Base-by-base conservation (phyloP, 306 rosid genomes). In the Acmispon strigosus region DNA sequence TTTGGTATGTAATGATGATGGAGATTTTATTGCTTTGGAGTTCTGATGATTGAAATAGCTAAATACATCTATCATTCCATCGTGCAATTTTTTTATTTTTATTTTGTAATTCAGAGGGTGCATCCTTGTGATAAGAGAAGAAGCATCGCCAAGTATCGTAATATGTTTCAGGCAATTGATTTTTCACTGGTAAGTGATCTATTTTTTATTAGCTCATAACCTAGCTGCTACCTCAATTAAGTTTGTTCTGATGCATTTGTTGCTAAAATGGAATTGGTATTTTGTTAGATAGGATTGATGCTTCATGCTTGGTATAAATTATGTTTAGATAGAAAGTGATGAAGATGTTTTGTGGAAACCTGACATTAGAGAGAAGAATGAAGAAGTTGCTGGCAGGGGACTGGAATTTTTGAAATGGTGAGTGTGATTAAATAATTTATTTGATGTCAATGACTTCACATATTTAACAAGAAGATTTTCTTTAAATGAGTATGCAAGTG, bases 71-170 rank as follows among this genome's bases (percentile, higher is more conserved):
- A 37, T 16, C 10, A 15, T 36, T 62, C 55, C 68, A 13, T 49
- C 29, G 50, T 22, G n/a, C n/a, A n/a, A n/a, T 42, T 44, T 45
- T 67, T 65, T 39, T 2, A 1, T 1, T 27, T 2, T 27, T 27
- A 1, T 4, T 27, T 27, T 27, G 4, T 27, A 27, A 2, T 78
- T 75, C 79, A 94, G 99, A 97, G 97, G 43, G 84, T 91, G 68
- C 91, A 86, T 82, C 96, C 97, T 53, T 94, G 99, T 72, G 96
- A 91, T 77, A 91, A 94, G 86, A 89, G 99, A 83, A 83, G 96
- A 79, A 88, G 77, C 81, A 82, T 89, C 65, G 79, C 63, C 10
- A 91, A 94, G 73, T 94, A 94, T 70, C 80, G 18, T 53, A 47
- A 81, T 67, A 80, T 94, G 74, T 94, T 94, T 78, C 99, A 97